These are phyloP conservation scores for Metschnikowia shivogae DNA, from an alignment of 805 yeast genomes.

Conservation along the genomic window DNA sequence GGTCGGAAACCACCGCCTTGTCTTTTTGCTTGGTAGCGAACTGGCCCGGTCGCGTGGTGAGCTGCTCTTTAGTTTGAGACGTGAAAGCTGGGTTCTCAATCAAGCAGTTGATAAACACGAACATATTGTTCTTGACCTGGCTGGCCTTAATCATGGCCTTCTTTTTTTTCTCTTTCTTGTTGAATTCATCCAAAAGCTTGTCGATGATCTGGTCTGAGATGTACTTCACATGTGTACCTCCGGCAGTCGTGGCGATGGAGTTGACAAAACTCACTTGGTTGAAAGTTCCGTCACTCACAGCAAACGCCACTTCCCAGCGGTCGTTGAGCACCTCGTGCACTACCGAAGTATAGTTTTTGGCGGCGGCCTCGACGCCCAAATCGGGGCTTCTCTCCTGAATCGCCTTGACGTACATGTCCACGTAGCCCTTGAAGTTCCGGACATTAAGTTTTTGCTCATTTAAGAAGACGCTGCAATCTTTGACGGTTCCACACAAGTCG, in stretches of 20 bases:
- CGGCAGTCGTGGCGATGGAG: slow-evolving; percentile 94
- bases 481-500: slow-evolving; percentile 91
- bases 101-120: slow-evolving; percentile 83
- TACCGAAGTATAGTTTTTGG: slow-evolving; percentile 42
- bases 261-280: slow-evolving; percentile 96
- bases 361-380: slow-evolving; percentile 24
- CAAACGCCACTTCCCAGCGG: slow-evolving; percentile 96
- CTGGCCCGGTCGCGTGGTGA: slow-evolving; percentile 82
- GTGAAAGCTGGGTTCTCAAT: slow-evolving; percentile 97
- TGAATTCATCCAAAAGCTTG: slow-evolving; percentile 65
- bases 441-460: slow-evolving; percentile 71
- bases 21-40: slow-evolving; percentile 70
- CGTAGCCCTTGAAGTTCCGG: slow-evolving; percentile 77
- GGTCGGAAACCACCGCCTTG: slow-evolving; percentile 67
- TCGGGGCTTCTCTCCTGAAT: slow-evolving; percentile 49
- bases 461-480: slow-evolving; percentile 71
- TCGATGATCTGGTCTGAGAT: slow-evolving; percentile 79
- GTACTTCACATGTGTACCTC: slow-evolving; percentile 92
- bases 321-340: slow-evolving; percentile 78
- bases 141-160: slow-evolving; percentile 75
- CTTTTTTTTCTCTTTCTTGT: slow-evolving; percentile 61
- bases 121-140: slow-evolving; percentile 87
- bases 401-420: slow-evolving; percentile 83
- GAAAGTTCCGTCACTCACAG: slow-evolving; percentile 84
- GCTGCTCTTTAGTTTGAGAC: slow-evolving; percentile 94